These are phyloP conservation scores for Fusarium globosum DNA, from an alignment of 2,329 filamentous ascomycete species.

Conservation along the genomic window DNA sequence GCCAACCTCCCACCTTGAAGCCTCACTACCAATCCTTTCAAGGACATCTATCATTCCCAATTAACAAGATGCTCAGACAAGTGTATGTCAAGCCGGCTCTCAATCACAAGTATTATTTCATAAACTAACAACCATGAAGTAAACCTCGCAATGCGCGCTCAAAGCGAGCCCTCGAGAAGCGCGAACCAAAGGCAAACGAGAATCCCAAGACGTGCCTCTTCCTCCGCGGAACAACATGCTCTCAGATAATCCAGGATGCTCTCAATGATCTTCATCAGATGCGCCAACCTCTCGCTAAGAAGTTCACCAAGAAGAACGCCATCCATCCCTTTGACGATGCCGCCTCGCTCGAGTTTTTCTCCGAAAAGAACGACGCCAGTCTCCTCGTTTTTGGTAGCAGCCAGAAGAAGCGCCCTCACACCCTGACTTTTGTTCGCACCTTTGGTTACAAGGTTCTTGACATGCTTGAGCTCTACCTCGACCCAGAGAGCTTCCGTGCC, in stretches of 20 bases:
- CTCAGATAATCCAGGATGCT: slow-evolving; percentile 83
- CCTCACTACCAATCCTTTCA: slow-evolving; percentile 23
- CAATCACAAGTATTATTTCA: not conserved
- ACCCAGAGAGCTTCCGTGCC: slow-evolving; percentile 76
- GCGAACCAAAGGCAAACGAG: slow-evolving; percentile 88
- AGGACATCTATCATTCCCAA: slow-evolving; percentile 21
- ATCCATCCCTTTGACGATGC: slow-evolving; percentile 95
- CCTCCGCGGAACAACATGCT: slow-evolving; percentile 87
- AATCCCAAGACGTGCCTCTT: slow-evolving; percentile 92
- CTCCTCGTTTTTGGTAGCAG: slow-evolving; percentile 86
- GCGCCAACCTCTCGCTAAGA: slow-evolving; percentile 85
- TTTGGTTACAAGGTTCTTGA: slow-evolving; percentile 91
- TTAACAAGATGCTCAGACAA: slow-evolving; percentile 60
- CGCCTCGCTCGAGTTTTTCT: slow-evolving; percentile 91
- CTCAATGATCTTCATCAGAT: slow-evolving; percentile 86
- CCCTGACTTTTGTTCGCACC: slow-evolving; percentile 82
- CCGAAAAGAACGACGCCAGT: slow-evolving; percentile 93
- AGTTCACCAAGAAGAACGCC: slow-evolving; percentile 97
- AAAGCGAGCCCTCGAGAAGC: slow-evolving; percentile 93
- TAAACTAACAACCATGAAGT: slow-evolving; percentile 48
- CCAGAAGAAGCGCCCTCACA: slow-evolving; percentile 96
- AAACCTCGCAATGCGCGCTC: slow-evolving; percentile 82
- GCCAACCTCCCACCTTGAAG: slow-evolving; percentile 24
- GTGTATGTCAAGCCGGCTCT: slow-evolving; percentile 51
- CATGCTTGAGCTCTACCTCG: slow-evolving; percentile 91